Evolutionary conservation across 345 rosid species (phyloP), one percentile per base, ranked within the genome.

Genomic region (Salix dunnii): DNA sequence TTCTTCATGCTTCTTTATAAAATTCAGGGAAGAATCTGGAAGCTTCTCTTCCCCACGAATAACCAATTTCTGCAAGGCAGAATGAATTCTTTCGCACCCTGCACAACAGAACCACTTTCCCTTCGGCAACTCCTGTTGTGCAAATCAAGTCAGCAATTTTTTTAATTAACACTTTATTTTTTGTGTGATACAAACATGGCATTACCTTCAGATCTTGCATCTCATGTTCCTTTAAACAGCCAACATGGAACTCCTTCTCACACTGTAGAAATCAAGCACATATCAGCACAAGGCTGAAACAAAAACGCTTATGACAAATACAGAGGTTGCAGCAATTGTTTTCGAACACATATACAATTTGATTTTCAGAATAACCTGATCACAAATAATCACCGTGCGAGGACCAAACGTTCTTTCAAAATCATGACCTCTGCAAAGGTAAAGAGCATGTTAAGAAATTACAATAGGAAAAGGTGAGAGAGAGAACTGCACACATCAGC

Each of bases 181-280:
- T 28, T 17, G 49, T 35, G 72, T 6, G n/a, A 8, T 16, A 76
- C 55, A 38, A 46, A 43, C 36, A 76, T 60, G 67, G 25, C 65
- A 55, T 71, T 72, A 93, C 99, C 99, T 91, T 81, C 69, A 95
- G 91, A 84, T 91, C 92, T 70, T 86, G 90, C 82, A 93, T 88
- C 53, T 89, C 78, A 80, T 88, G 89, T 49, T 91, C 97, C 85
- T 85, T 91, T 83, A 95, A 82, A 84, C 99, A 95, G 84, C 97
- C 95, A 74, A 95, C 94, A 72, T 95, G 99, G 79, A 83, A 93
- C 82, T 95, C 99, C 87, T 86, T 91, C 88, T 95, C 99, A 77
- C 99, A 95, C 98, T 82, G 61, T 16, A 14, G 42, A 61, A 31
- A 71, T 43, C 67, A 25, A 72, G 18, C 30, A 28, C n/a, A 40